phyloP scores from a whole-genome alignment of 2,329 filamentous ascomycete species.

The Cordyceps pruinosa region DNA sequence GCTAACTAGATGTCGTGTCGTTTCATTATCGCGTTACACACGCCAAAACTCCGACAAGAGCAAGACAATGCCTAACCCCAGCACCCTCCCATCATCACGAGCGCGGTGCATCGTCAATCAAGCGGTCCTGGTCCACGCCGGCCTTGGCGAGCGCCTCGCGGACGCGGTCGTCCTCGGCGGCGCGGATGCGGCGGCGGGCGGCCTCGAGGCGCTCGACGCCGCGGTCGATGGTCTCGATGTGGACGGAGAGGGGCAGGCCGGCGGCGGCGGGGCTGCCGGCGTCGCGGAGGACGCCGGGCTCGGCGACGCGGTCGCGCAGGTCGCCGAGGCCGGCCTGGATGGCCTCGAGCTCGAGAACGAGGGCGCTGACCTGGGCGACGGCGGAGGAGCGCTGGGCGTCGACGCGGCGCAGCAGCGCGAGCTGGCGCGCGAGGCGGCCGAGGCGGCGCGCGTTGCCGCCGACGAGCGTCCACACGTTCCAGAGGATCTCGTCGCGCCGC shows the following conservation, averaged over 20 bases:
- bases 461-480: conserved; percentile 65
- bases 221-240: conserved; percentile 67
- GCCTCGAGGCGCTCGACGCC: conserved; percentile 65
- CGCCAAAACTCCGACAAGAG: not conserved
- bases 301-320: conserved; percentile 61
- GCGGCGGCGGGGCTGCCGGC: conserved; percentile 21
- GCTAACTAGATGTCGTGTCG: not conserved
- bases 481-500: conserved; percentile 59
- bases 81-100: no score
- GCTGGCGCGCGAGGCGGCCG: conserved; percentile 54
- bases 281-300: conserved; percentile 53
- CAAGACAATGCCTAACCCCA: no score
- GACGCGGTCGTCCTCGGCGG: conserved; percentile 52
- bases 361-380: conserved; percentile 59
- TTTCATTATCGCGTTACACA: not conserved
- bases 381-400: conserved; percentile 58
- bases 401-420: conserved; percentile 60
- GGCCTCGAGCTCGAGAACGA: conserved; percentile 65
- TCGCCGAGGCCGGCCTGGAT: conserved; percentile 67
- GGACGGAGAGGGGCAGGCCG: conserved; percentile 58
- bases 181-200: conserved; percentile 52
- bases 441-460: conserved; percentile 60
- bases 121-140: conserved; percentile 29
- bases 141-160: conserved; percentile 44
- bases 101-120: conserved; percentile 32